Evolutionary conservation across 75 land plant species (phyloP).

Genomic region (Pinus taeda): DNA sequence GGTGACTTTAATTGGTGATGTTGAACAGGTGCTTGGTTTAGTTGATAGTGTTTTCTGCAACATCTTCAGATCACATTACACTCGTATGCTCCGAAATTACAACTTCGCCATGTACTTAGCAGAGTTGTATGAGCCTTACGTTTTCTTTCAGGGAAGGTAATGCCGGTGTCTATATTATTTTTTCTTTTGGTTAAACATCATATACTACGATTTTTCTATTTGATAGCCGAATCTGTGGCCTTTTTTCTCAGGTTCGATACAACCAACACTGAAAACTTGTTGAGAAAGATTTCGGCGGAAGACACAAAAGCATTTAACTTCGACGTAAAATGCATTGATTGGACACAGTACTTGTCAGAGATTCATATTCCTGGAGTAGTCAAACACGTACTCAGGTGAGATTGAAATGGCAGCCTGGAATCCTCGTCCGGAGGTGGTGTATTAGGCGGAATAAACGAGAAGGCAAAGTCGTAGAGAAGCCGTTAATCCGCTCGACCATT

Average conservation of each 20-base stretch:
- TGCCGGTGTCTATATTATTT: too few species aligned
- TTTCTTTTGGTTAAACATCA: too few species aligned
- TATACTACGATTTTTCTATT: background rate
- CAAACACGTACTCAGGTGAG: conserved; percentile 21
- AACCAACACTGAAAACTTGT: conserved; percentile 38
- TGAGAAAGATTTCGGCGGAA: conserved; percentile 14
- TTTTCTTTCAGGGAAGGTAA: conserved; percentile 64
- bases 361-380: conserved; percentile 67
- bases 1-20: too few species aligned
- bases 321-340: conserved; percentile 49
- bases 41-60: conserved; percentile 18
- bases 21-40: conserved; percentile 18
- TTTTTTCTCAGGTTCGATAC: conserved; percentile 50
- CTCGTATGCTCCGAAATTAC: conserved; percentile 10
- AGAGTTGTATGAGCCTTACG: conserved; percentile 50
- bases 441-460: too few species aligned
- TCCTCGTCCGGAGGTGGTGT: too few species aligned
- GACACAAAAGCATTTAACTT: conserved; percentile 43
- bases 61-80: conserved; percentile 6
- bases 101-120: conserved; percentile 38
- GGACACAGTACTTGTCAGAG: conserved; percentile 55
- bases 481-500: too few species aligned
- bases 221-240: background rate
- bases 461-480: too few species aligned
- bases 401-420: too few species aligned